Evolutionary conservation across 768 basidiomycete genomes (phyloP), one percentile per base, ranked within the genome.

Genomic region (Rhodotorula toruloides): DNA sequence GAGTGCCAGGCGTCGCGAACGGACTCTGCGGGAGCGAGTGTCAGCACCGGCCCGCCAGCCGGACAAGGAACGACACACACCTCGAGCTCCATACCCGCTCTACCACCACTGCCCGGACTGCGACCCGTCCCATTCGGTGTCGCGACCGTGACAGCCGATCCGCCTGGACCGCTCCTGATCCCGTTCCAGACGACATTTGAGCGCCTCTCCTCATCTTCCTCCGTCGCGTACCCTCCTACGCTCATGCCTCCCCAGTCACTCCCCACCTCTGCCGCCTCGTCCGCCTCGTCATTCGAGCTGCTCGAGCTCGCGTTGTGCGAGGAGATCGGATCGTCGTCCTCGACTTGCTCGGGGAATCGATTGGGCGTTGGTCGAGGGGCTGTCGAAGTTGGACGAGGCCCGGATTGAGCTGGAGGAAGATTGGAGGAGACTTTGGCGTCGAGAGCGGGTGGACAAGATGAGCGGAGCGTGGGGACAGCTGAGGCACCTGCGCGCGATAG

Each of bases 161-260:
- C 65, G 0, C 61, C 58, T 4, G 50, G 50, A 16, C 69, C 65
- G n/a, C 69, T 57, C 32, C 66, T 25, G 53, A 70, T 70, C 43
- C 69, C 69, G 36, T 65, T 70, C 69, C 69, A 70, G 12, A 70
- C 61, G 36, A 67, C 53, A 7, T 58, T 66, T 16, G 47, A 56
- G 31, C 57, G 27, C 10, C 61, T 21, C 47, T 69, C 67, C 40
- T 69, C 67, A 6, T 69, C 67, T 1, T 60, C 62, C 43, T 63
- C 67, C 19, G 67, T 64, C n/a, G 32, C 58, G 47, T 64, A 61
- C 3, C 67, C 67, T 4, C 66, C 67, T 6, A 60, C n/a, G 32
- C 64, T 60, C 57, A 62, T 62, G 8, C 48, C 64, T 10, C 69
- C 69, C 64, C 64, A 70, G 37, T 70, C 69, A 32, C 64, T 63